Evolutionary conservation across 2,329 filamentous ascomycete species (phyloP).

Genomic region (Amauroascus verrucosus): DNA sequence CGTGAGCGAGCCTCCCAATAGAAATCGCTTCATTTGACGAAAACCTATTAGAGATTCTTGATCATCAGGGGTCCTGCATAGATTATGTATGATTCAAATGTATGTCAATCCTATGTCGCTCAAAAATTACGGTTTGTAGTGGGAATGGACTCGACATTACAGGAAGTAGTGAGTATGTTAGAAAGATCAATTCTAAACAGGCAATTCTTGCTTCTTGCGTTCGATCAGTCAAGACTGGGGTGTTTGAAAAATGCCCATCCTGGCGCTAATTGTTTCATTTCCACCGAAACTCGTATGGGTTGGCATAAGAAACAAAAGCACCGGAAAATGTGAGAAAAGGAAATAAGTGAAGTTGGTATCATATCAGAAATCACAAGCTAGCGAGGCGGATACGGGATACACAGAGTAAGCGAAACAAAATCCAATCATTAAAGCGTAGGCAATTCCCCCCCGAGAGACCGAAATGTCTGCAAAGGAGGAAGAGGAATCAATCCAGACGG

Average conservation of each 20-base stretch:
- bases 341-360: slow-evolving; percentile 7
- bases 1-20: background rate
- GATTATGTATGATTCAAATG: no score
- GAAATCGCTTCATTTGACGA: no score
- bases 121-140: no score
- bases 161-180: background rate
- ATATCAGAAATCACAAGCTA: background rate
- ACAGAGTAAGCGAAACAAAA: background rate
- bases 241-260: background rate
- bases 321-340: background rate
- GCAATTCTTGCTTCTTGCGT: no score
- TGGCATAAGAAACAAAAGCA: background rate
- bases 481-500: background rate
- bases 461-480: background rate
- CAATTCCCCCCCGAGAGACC: slow-evolving; percentile 6
- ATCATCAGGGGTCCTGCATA: no score
- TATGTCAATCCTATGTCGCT: no score
- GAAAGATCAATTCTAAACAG: background rate
- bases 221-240: no score
- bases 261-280: background rate
- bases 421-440: slow-evolving; percentile 2
- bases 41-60: no score
- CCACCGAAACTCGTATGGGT: background rate
- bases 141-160: background rate
- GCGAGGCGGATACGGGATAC: background rate